A percentile compares a stretch with the other conserved stretches of the same genome.
Conservation (phyloP, 2,329 filamentous ascomycete species). For the Hypoxylon sp. region DNA sequence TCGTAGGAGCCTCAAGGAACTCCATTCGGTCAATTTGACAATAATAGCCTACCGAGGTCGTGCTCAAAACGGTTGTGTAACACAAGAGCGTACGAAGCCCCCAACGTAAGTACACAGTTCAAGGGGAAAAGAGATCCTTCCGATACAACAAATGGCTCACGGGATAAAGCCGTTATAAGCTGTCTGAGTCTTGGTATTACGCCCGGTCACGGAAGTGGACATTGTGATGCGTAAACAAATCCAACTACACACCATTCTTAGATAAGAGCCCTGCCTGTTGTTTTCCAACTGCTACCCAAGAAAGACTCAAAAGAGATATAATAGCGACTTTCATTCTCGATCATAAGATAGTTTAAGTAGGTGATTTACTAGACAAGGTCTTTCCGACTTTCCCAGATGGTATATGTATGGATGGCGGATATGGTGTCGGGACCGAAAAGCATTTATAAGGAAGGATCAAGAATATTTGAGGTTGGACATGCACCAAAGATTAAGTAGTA, state of each 20-base stretch:
- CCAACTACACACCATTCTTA: not conserved
- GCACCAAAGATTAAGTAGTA: slow-evolving; percentile 17
- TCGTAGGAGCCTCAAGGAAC: slow-evolving; percentile 35
- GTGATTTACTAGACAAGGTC: not conserved
- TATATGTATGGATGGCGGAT: slow-evolving; percentile 2
- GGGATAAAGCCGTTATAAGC: slow-evolving; percentile 1
- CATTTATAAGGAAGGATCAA: slow-evolving; percentile 2
- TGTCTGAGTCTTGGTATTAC: not conserved
- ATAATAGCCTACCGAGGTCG: not conserved
- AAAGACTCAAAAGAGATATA: not conserved
- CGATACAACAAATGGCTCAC: not conserved
- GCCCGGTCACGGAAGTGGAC: not conserved
- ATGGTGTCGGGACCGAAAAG: slow-evolving; percentile 24
- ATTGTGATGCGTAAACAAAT: not conserved
- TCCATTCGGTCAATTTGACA: slow-evolving; percentile 5
- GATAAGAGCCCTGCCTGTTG: not conserved
- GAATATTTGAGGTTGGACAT: not conserved
- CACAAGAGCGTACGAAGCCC: slow-evolving; percentile 15
- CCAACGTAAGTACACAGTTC: not conserved
- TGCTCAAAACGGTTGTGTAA: slow-evolving; percentile 19
- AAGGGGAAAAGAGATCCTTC: slow-evolving; percentile 3
- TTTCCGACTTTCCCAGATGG: slow-evolving; percentile 10
- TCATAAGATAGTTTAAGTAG: slow-evolving; percentile 5
- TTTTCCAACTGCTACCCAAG: not conserved
- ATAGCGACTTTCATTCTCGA: not conserved